phyloP scores from a whole-genome alignment of 805 yeast genomes.

The Pichia exigua region DNA sequence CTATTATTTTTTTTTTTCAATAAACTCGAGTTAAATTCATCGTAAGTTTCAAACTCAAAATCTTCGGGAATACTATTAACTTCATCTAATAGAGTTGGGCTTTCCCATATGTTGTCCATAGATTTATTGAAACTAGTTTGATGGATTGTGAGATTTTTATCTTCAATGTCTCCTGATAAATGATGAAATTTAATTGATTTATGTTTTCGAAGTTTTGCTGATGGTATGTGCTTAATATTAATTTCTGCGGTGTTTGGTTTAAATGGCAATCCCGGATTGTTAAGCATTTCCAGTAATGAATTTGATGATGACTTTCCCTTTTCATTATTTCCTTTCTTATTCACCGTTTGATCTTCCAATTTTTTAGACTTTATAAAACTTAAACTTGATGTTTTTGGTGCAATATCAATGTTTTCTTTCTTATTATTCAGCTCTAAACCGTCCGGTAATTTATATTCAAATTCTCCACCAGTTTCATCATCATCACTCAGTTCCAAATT shows the following conservation, averaged over 20 bases:
- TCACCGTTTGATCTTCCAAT: not conserved
- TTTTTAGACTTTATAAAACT: not conserved
- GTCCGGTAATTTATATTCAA: not conserved
- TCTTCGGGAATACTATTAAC: conserved; percentile 32
- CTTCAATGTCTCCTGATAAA: conserved; percentile 7
- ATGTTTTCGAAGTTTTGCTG: not conserved
- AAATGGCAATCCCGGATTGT: not conserved
- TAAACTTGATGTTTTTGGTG: not conserved
- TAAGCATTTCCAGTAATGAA: conserved; percentile 2
- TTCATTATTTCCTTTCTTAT: not conserved
- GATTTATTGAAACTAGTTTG: not conserved
- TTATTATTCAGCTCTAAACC: not conserved
- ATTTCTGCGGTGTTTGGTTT: not conserved
- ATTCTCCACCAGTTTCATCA: not conserved
- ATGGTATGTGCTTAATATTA: not conserved
- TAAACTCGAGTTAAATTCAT: not conserved
- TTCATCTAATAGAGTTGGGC: conserved; percentile 23
- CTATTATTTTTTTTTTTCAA: not conserved
- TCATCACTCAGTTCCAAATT: conserved; percentile 1
- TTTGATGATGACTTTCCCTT: not conserved
- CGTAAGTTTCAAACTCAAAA: conserved; percentile 20
- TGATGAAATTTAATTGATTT: conserved; percentile 11
- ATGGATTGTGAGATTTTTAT: not conserved
- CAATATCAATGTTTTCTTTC: not conserved
- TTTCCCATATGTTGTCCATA: conserved; percentile 2